phyloP scores from a whole-genome alignment of 1,284 basidiomycete genomes.

The Ustilago curta region DNA sequence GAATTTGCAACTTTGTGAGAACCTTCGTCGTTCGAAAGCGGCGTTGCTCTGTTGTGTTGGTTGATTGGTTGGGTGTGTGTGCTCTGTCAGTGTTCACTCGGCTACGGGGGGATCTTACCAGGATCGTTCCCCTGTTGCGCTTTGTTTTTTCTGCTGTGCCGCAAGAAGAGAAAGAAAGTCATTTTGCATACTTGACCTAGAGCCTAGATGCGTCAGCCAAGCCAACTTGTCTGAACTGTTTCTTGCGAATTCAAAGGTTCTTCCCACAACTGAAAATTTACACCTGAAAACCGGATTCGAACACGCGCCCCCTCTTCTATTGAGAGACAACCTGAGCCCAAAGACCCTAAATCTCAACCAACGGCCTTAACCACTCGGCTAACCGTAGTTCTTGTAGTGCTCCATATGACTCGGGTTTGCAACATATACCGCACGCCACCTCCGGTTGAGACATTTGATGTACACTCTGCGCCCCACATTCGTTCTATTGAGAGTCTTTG shows the following conservation, averaged over 20 bases:
- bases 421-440: constrained; percentile 1
- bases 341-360: background rate
- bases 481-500: no score
- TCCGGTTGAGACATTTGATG: no score
- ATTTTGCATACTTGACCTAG: constrained; percentile 31
- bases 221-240: constrained; percentile 8
- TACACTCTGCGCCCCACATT: no score
- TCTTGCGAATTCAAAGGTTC: no score
- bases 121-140: constrained; percentile 1
- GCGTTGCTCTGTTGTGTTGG: background rate
- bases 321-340: background rate
- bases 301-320: background rate
- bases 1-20: background rate
- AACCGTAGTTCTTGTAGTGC: constrained; percentile 12
- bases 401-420: background rate
- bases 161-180: background rate
- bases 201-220: constrained; percentile 39
- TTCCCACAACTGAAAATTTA: no score
- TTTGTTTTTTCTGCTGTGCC: background rate
- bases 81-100: background rate
- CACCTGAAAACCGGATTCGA: constrained; percentile 8
- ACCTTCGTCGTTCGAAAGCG: no score
- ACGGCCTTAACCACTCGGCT: constrained; percentile 1
- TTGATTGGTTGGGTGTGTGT: background rate
- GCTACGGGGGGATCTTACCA: constrained; percentile 14